Percentiles rank a stretch among this genome's conserved stretches.
Conservation (phyloP, 2,329 filamentous ascomycete genomes). For the Dothidotthia symphoricarpi region DNA sequence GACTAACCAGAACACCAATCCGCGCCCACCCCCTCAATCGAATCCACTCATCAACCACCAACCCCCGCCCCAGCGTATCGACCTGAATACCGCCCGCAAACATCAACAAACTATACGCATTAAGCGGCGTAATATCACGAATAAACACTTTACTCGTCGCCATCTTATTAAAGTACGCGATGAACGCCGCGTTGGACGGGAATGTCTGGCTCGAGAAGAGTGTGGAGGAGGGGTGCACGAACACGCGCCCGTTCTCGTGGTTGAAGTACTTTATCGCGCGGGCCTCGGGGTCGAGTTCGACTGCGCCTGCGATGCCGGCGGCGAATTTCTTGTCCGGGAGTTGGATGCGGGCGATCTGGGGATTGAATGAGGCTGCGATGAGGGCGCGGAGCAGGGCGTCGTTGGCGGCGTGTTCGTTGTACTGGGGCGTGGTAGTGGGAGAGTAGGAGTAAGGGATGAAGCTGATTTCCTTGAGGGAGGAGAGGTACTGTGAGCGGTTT, state of each 20-base stretch:
- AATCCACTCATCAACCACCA: constrained; percentile 92
- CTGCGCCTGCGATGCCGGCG: constrained; percentile 78
- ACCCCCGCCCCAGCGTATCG: constrained; percentile 80
- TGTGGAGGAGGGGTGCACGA: constrained; percentile 86
- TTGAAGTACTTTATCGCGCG: constrained; percentile 88
- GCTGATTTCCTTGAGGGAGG: constrained; percentile 80
- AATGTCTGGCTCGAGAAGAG: constrained; percentile 82
- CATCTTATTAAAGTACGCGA: constrained; percentile 91
- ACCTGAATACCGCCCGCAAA: constrained; percentile 83
- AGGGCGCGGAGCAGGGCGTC: constrained; percentile 49
- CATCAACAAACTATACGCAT: constrained; percentile 81
- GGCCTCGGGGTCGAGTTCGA: constrained; percentile 91
- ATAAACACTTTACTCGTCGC: constrained; percentile 90
- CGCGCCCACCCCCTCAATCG: constrained; percentile 85
- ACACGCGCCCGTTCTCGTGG: constrained; percentile 62
- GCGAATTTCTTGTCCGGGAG: constrained; percentile 96
- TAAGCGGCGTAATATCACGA: constrained; percentile 88
- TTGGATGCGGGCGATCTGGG: constrained; percentile 87
- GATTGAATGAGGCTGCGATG: constrained; percentile 56
- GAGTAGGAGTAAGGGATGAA: constrained; percentile 59
- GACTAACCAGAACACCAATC: constrained; percentile 83
- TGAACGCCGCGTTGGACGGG: constrained; percentile 69
- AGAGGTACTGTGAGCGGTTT: constrained; percentile 81
- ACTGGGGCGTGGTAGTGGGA: constrained; percentile 26
- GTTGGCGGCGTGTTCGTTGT: constrained; percentile 53